Evolutionary conservation across 352 stramenopile species (phyloP), one percentile per base, ranked within the genome.

Genomic region (Peronospora tabacina): DNA sequence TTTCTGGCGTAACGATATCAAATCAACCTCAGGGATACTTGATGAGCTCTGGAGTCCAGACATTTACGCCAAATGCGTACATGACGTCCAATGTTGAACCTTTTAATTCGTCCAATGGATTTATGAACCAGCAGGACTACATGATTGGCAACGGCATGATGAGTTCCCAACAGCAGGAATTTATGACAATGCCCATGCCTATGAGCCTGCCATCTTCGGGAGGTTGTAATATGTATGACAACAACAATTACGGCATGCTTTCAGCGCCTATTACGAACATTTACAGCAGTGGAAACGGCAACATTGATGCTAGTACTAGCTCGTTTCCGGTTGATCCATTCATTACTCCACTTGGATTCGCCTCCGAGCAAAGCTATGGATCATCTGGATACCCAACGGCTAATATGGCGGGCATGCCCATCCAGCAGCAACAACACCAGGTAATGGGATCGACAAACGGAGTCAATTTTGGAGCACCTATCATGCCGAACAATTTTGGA

Each of bases 241-340:
- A 66, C 55, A 69, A 43, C 29, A 60, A 33, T 41, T 69, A 33
- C 15, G 38, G 20, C 22, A 44, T 44, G 20, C 38, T 22, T 11
- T 19, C 38, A 7, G 19, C 13, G 8, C 22, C 52, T 39, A 26
- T 45, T 50, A 20, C 26, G 15, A 63, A 51, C 38, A 58, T 42
- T 32, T n/a, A 19, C 29, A 54, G 19, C n/a, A 40, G 19, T 44
- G 47, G 38, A 45, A 65, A 32, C 15, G 55, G 42, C 22, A 62
- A 28, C 42, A 47, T 26, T 44, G 66, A 44, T 54, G 47, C 20
- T 43, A 55, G 51, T 44, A 44, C 35, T 44, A 84, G 57, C 41
- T 76, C 72, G 16, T 61, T 87, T 6, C 70, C 66, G 5, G 61
- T 66, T 26, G 73, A 90, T 48, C 74, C 79, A 22, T 88, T 88